Evolutionary conservation across 805 yeast genomes (phyloP).

Genomic region (Saccharomycopsis sp.): DNA sequence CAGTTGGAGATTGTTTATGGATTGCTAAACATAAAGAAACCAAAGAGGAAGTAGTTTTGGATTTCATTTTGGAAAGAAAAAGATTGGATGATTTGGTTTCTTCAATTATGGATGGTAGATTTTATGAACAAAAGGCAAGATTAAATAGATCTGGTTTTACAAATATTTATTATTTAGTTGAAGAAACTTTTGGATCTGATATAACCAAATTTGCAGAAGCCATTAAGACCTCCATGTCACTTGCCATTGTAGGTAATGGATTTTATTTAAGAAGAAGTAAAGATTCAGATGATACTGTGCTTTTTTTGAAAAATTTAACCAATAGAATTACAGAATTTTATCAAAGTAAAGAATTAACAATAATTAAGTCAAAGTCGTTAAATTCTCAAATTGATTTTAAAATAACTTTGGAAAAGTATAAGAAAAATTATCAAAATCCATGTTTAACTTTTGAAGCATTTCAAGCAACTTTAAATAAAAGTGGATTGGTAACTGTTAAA

Average conservation of each 20-base stretch:
- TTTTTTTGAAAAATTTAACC: constrained; percentile 43
- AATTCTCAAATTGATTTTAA: constrained; percentile 42
- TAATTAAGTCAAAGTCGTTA: constrained; percentile 40
- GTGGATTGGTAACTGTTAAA: constrained; percentile 56
- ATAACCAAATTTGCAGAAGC: constrained; percentile 43
- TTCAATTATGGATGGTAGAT: constrained; percentile 83
- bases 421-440: constrained; percentile 34
- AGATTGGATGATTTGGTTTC: constrained; percentile 74
- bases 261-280: constrained; percentile 62
- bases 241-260: constrained; percentile 51
- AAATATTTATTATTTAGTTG: constrained; percentile 68
- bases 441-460: constrained; percentile 45
- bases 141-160: constrained; percentile 57
- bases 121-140: constrained; percentile 76
- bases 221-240: constrained; percentile 65
- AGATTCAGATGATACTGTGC: constrained; percentile 65
- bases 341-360: constrained; percentile 31
- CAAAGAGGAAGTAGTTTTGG: constrained; percentile 55
- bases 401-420: constrained; percentile 30
- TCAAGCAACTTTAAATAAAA: constrained; percentile 59
- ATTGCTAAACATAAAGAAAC: constrained; percentile 57
- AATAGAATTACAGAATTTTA: constrained; percentile 32
- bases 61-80: constrained; percentile 84
- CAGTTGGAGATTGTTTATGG: constrained; percentile 90
- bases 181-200: constrained; percentile 49